Conservation (phyloP, 2,329 filamentous ascomycete species). For the Paramyrothecium roridum region DNA sequence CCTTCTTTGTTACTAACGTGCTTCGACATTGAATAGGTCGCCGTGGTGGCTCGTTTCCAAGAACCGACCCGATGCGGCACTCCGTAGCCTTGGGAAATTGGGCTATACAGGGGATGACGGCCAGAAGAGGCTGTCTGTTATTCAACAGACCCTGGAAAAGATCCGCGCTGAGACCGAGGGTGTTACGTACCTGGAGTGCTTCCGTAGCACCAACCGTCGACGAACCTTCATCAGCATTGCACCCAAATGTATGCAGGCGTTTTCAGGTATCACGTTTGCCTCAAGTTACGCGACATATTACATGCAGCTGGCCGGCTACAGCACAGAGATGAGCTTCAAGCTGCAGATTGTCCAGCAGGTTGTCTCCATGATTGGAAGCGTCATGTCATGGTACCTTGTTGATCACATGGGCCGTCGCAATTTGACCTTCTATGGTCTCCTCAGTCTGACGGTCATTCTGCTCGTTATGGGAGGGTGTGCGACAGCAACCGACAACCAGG, state of each 20-base stretch:
- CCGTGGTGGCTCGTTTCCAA: constrained; percentile 38
- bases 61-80: constrained; percentile 24
- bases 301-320: constrained; percentile 13
- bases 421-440: not conserved
- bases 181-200: constrained; percentile 5
- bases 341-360: not conserved
- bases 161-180: not conserved
- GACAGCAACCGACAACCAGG: not conserved
- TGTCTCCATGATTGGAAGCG: not conserved
- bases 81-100: constrained; percentile 15
- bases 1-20: no score
- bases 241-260: constrained; percentile 11
- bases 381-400: not conserved
- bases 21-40: no score
- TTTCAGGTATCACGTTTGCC: constrained; percentile 11
- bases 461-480: constrained; percentile 3
- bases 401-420: not conserved
- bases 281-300: constrained; percentile 12
- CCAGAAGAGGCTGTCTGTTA: constrained; percentile 1
- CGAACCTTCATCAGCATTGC: constrained; percentile 14
- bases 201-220: constrained; percentile 14
- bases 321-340: not conserved
- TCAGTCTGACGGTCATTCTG: not conserved
- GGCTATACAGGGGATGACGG: not conserved
- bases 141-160: constrained; percentile 5